Base-by-base conservation (phyloP, 2,329 filamentous ascomycete species). In the Canariomyces notabilis region DNA sequence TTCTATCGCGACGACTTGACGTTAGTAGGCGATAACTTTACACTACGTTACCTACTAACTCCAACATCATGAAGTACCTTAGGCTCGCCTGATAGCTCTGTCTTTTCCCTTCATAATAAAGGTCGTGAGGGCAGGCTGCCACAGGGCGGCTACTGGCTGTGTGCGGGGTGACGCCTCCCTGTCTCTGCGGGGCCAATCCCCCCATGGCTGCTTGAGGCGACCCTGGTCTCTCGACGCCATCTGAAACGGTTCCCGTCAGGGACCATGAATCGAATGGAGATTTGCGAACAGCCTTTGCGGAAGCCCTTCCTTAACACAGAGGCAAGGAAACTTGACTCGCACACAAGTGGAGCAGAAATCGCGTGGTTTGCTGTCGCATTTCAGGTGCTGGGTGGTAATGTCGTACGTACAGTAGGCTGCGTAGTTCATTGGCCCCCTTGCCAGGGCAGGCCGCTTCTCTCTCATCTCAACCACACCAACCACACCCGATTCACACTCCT, bases 211-310 rank as follows among this genome's bases (percentile, higher is more conserved):
- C 47, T 29, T 26, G 35, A n/a, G n/a, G n/a, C 35, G 37, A 43
- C 44, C 57, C 57, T 44, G 48, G 55, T 52, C 52, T 51, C 58
- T 36, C 51, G 57, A 59, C 57, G 46, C 50, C 49, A 57, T 57
- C 59, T 62, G 59, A 62, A 62, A 62, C 59, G 44, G 41, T 48
- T 52, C 41, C 42, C 54, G 59, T 61, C 56, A 53, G 54, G 56
- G 53, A 55, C 37, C 36, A 52, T 41, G 42, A 42, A 54, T 59
- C 58, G 48, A 46, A 44, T 32, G 38, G 42, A 53, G 34, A 50
- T 40, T 37, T 42, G n/a, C 22, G 43, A 33, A 47, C 41, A 44
- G 31, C 14, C 31, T 42, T 22, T 44, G 39, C 44, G 20, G 33
- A 36, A 18, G 16, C 35, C 39, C 37, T 41, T 42, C n/a, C n/a